These are phyloP conservation scores for Aspergillus eucalypticola DNA, from an alignment of 2,329 filamentous ascomycete species.

Conservation along the genomic window DNA sequence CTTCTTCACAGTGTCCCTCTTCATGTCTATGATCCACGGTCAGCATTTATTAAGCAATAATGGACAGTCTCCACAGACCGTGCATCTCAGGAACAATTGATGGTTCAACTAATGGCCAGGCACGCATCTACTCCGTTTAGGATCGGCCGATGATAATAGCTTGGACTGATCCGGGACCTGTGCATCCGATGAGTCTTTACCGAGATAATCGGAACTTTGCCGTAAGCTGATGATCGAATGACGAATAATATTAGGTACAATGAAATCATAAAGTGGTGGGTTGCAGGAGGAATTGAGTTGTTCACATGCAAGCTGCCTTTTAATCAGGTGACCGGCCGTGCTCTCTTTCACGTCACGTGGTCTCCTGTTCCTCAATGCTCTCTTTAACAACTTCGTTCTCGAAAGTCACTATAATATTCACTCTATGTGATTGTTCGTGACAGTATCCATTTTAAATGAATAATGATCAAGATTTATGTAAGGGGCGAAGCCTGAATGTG, in stretches of 20 bases:
- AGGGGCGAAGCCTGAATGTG: no score
- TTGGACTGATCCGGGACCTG: not conserved
- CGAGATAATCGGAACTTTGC: not conserved
- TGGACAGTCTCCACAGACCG: not conserved
- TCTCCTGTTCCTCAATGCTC: no score
- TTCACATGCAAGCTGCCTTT: not conserved
- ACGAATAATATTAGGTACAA: not conserved
- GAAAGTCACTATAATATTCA: no score
- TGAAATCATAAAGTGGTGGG: not conserved
- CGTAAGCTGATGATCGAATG: not conserved
- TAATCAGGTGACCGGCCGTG: not conserved
- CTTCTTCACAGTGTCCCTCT: no score
- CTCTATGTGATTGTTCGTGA: no score
- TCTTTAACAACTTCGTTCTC: no score
- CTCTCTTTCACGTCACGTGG: no score
- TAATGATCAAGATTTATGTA: no score
- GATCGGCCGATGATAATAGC: not conserved
- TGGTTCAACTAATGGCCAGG: not conserved
- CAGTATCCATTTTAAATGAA: no score
- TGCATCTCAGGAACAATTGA: not conserved
- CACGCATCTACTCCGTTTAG: not conserved
- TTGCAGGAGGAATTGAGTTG: not conserved
- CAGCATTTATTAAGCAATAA: not conserved
- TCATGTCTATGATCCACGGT: not conserved
- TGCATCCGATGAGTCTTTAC: not conserved